Evolutionary conservation across 192 early-diverging fungal species (phyloP).

Genomic region (Coemansia asiatica): DNA sequence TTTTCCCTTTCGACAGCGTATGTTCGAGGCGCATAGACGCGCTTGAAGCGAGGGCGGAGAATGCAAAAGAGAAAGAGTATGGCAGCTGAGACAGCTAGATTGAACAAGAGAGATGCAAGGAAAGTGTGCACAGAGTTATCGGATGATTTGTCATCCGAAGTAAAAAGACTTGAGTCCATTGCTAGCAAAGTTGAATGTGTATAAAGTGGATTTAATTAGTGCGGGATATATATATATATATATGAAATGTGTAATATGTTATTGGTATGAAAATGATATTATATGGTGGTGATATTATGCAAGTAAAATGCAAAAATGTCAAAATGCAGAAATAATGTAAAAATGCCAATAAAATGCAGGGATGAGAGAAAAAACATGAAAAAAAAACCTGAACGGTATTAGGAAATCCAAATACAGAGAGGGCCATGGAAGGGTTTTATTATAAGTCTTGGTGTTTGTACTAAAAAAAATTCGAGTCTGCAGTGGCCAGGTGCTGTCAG

Average conservation of each 20-base stretch:
- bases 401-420: background rate
- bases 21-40: slow-evolving; percentile 73
- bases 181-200: background rate
- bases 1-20: slow-evolving; percentile 59
- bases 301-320: background rate
- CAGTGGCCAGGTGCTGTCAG: background rate
- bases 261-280: background rate
- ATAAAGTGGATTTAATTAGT: too few species aligned
- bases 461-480: background rate
- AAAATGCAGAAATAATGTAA: background rate
- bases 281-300: background rate
- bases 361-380: background rate
- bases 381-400: background rate
- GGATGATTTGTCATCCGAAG: background rate
- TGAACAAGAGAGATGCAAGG: slow-evolving; percentile 68
- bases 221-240: too few species aligned
- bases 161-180: background rate
- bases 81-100: slow-evolving; percentile 55
- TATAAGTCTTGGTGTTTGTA: background rate
- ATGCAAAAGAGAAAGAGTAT: slow-evolving; percentile 66
- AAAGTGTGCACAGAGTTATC: slow-evolving; percentile 66
- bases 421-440: background rate
- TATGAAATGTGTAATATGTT: background rate
- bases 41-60: slow-evolving; percentile 62
- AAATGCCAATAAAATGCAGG: background rate